Evolutionary conservation across 208 protist species (phyloP), one percentile per base, ranked within the genome.

Genomic region (Balamuthia mandrillaris): DNA sequence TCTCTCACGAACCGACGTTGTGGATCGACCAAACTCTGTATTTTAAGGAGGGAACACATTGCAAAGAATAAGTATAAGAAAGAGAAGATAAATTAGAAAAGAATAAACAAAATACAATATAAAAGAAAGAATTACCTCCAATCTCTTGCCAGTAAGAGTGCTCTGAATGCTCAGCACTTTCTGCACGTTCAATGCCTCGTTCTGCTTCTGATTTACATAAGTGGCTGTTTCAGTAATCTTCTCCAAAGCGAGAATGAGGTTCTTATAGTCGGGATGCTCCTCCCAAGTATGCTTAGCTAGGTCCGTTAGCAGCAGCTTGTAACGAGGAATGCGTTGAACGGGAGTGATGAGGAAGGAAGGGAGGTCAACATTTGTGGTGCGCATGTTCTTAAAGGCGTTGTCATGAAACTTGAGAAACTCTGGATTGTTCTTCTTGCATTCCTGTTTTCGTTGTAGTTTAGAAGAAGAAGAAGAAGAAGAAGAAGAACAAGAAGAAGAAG

Each of bases 101-200:
- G 47, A 18, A 18, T 54, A 18, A 18, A 18, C 47, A 18, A 5
- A 18, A 16, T 33, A 2, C 21, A 18, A 21, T 7, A 27, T 21
- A 27, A 16, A 74, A 2, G 65, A 24, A 6, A 16, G 3, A 74
- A n/a, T 37, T 27, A 74, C 65, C 35, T 52, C 65, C 6, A 74
- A 37, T 42, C 51, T 74, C 65, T 74, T 74, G 65, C 65, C 65
- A 18, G 44, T 52, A 2, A 74, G 7, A 42, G 41, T 74, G 39
- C 37, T 42, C n/a, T 74, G 65, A 37, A 74, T 74, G 65, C 3
- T 74, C n/a, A 74, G 65, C 65, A 74, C 51, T 27, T 74, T 74
- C 39, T 74, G 65, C 10, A 74, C 51, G 65, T 74, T 74, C 39
- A 52, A 37, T 6, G 65, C 65, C 65, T 74, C 65, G 24, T 51